Conservation (phyloP, 805 yeast species). For the Wickerhamiella domercqiae region DNA sequence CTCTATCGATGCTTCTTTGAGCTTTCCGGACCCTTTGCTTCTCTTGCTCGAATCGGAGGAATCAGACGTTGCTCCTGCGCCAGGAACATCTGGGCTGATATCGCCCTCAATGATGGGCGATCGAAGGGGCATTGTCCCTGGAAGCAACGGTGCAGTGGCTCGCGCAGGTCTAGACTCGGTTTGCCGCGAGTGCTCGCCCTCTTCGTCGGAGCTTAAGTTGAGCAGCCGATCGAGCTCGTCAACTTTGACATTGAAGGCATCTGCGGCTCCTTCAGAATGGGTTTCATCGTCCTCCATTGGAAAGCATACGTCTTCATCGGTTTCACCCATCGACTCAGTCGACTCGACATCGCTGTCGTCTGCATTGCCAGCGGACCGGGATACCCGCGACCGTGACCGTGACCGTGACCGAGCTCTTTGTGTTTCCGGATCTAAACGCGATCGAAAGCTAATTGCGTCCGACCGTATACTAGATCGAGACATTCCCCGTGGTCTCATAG, state of each 20-base stretch:
- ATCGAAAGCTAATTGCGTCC: neutral
- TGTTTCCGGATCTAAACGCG: too few species aligned
- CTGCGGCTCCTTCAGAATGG: constrained; percentile 28
- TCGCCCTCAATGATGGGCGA: too few species aligned
- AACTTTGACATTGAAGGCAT: constrained; percentile 84
- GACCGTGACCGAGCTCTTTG: neutral
- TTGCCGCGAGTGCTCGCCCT: constrained; percentile 1
- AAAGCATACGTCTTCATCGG: constrained; percentile 95
- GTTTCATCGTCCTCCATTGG: constrained; percentile 66
- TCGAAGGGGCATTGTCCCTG: neutral
- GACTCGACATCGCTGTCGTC: constrained; percentile 22
- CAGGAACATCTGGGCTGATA: too few species aligned
- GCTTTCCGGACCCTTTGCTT: neutral
- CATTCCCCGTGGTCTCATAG: constrained; percentile 12
- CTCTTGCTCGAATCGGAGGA: neutral
- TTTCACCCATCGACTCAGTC: constrained; percentile 41
- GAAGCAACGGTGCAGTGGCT: neutral
- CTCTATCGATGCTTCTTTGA: neutral
- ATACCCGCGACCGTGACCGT: neutral
- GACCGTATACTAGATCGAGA: constrained; percentile 30
- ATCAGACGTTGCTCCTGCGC: neutral
- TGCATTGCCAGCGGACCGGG: constrained; percentile 6
- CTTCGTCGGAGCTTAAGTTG: constrained; percentile 12
- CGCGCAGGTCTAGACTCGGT: too few species aligned
- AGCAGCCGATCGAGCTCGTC: constrained; percentile 48